phyloP scores from a whole-genome alignment of 306 rosid species.

The Casuarina glauca region DNA sequence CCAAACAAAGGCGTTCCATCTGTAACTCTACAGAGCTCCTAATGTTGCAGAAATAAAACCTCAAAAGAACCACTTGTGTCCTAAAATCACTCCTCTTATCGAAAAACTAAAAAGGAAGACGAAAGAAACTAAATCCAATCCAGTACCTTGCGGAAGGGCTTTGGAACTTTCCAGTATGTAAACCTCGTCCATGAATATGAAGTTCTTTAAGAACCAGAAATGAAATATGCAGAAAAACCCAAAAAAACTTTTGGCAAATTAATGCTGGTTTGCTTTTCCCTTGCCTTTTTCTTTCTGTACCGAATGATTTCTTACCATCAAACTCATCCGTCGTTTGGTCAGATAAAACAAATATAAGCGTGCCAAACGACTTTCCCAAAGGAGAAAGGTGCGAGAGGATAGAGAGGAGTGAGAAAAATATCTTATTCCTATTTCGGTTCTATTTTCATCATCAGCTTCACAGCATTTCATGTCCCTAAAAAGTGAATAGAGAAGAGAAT shows the following conservation, averaged over 20 bases:
- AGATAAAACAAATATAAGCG: not conserved
- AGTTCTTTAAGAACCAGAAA: no score
- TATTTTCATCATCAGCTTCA: not conserved
- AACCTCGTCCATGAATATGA: not conserved
- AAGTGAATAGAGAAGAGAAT: not conserved
- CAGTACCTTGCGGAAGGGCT: not conserved
- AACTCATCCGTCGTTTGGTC: not conserved
- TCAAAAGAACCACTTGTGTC: no score
- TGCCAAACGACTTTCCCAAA: slow-evolving; percentile 36
- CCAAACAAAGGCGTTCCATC: no score
- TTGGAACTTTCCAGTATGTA: not conserved
- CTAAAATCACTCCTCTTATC: no score
- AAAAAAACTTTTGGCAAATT: no score
- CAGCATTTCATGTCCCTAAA: not conserved
- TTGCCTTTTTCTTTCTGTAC: no score
- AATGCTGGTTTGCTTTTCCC: not conserved
- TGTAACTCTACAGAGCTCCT: no score
- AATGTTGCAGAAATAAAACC: no score
- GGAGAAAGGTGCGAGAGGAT: slow-evolving; percentile 10
- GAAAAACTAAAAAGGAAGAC: not conserved
- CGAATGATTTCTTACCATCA: not conserved
- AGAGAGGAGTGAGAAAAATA: slow-evolving; percentile 35
- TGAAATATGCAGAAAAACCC: no score
- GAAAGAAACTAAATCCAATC: not conserved
- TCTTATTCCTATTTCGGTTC: slow-evolving; percentile 18